phyloP scores from a whole-genome alignment of 176 grass and related monocot genomes.

The Tillandsia fasciculata region DNA sequence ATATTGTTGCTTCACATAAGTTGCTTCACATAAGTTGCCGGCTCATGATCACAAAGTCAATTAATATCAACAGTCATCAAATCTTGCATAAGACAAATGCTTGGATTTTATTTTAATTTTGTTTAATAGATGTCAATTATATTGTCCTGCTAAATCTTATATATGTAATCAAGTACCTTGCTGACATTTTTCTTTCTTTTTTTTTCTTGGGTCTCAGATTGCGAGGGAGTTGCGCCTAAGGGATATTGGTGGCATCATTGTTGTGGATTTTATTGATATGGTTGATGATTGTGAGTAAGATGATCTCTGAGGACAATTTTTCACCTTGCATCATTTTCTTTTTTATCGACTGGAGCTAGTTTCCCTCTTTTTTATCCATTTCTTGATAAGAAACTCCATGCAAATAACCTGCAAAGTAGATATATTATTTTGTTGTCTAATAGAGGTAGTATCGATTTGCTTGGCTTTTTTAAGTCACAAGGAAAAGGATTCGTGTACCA shows the following conservation, averaged over 20 bases:
- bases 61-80: too few relatives aligned
- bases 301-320: constrained; percentile 6
- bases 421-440: too few relatives aligned
- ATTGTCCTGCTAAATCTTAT: not conserved
- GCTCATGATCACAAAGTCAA: too few relatives aligned
- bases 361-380: not conserved
- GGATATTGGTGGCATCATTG: constrained; percentile 93
- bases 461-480: not conserved
- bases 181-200: constrained; percentile 2
- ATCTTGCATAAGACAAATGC: too few relatives aligned
- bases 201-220: constrained; percentile 51
- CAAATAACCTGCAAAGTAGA: not conserved
- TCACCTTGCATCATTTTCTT: constrained; percentile 7
- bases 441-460: too few relatives aligned
- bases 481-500: not conserved
- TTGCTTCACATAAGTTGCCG: too few relatives aligned
- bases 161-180: not conserved
- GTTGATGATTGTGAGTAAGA: constrained; percentile 78
- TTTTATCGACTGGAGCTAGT: not conserved
- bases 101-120: too few relatives aligned
- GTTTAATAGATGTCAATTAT: not conserved
- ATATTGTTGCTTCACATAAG: too few relatives aligned
- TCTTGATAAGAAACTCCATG: not conserved
- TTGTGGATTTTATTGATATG: constrained; percentile 97
- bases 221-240: constrained; percentile 84